Evolutionary conservation across 139 green algal species (phyloP).

Genomic region (Pseudopediastrum boryanum): DNA sequence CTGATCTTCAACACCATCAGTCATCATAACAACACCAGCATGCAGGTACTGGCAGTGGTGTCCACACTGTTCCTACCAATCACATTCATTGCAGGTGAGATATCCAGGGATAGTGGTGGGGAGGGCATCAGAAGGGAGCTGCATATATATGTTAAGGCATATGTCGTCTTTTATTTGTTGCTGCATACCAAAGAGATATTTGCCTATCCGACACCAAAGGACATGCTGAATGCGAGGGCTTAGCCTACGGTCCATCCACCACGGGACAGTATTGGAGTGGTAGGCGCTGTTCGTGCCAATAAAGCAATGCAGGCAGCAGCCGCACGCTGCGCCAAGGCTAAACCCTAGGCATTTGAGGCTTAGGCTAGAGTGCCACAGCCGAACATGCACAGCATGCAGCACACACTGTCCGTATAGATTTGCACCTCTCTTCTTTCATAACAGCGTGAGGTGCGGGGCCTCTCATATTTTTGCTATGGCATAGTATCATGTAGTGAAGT

Average conservation of each 20-base stretch:
- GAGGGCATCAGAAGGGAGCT: neutral
- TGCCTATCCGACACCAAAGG: neutral
- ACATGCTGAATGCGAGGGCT: neutral
- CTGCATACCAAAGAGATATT: neutral
- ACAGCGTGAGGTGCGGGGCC: too few species aligned
- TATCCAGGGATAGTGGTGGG: neutral
- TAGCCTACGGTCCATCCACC: neutral
- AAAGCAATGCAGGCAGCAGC: too few species aligned
- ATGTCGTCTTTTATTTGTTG: too few species aligned
- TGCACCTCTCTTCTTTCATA: too few species aligned
- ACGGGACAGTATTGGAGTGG: neutral
- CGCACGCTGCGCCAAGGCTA: too few species aligned
- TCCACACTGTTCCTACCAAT: conserved; percentile 37
- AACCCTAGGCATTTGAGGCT: too few species aligned
- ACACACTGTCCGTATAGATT: too few species aligned
- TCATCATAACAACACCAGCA: conserved; percentile 32
- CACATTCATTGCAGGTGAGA: conserved; percentile 24
- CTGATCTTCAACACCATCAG: conserved; percentile 32
- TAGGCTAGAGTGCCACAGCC: too few species aligned
- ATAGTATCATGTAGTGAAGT: too few species aligned
- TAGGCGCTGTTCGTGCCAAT: too few species aligned
- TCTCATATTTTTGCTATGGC: too few species aligned
- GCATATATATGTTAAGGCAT: neutral
- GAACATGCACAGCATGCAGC: too few species aligned
- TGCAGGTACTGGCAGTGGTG: conserved; percentile 39